These are phyloP conservation scores for Priceomyces melissophilus DNA, from an alignment of 805 yeast species.

Conservation along the genomic window DNA sequence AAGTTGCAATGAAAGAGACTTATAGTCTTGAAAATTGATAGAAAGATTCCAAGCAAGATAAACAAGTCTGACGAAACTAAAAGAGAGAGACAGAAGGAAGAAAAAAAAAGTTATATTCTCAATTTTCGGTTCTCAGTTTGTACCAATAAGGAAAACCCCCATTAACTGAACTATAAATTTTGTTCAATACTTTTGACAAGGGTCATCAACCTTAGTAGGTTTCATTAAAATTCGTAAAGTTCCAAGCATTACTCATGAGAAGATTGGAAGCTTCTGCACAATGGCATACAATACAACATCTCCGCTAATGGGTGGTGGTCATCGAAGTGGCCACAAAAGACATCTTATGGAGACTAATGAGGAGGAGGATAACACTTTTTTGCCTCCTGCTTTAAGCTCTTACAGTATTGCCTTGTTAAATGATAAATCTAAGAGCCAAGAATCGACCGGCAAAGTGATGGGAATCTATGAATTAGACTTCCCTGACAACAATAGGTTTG, in stretches of 20 bases:
- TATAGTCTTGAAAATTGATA: too few relatives aligned
- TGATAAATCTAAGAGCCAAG: conserved; percentile 17
- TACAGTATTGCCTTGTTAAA: conserved; percentile 54
- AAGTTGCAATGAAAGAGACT: conserved; percentile 1
- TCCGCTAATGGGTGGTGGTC: conserved; percentile 1
- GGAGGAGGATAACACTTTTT: conserved; percentile 50
- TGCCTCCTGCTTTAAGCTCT: conserved; percentile 59
- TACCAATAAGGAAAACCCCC: too few relatives aligned
- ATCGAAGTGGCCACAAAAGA: conserved; percentile 9
- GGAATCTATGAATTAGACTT: conserved; percentile 33
- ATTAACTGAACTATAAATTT: too few relatives aligned
- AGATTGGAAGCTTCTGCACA: conserved; percentile 3
- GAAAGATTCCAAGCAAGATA: too few relatives aligned
- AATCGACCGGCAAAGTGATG: conserved; percentile 15
- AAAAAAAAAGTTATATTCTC: too few relatives aligned
- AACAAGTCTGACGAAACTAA: too few relatives aligned
- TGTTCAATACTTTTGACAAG: too few relatives aligned
- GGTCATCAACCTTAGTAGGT: too few relatives aligned
- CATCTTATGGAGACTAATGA: conserved; percentile 9
- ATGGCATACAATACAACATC: conserved; percentile 14
- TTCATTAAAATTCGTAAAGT: too few relatives aligned
- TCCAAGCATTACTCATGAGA: conserved; percentile 1
- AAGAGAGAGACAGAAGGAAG: too few relatives aligned
- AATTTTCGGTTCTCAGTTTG: too few relatives aligned
- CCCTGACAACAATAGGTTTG: conserved; percentile 18